A percentile compares a stretch with the other conserved stretches of the same genome.
Evolutionary conservation across 352 stramenopile genomes (phyloP).

Genomic region (Phytophthora colocasiae): DNA sequence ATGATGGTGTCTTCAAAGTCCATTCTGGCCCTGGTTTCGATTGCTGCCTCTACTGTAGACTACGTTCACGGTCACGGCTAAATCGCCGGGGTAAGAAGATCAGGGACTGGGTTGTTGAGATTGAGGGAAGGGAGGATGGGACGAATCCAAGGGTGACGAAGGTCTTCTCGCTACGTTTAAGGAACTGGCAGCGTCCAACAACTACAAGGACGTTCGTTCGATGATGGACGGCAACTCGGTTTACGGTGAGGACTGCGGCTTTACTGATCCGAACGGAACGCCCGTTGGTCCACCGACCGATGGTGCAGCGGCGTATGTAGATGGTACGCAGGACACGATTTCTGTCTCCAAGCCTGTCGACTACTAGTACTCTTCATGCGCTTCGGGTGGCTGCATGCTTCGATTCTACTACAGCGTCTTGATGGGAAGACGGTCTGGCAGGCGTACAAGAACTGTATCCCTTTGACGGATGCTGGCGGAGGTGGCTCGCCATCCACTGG

Average conservation of each 20-base stretch:
- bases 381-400: conserved; percentile 34
- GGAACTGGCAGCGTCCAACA: conserved; percentile 26
- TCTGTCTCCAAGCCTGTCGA: conserved; percentile 41
- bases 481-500: background rate
- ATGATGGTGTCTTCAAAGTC: conserved; percentile 28
- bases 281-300: conserved; percentile 28
- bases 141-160: conserved; percentile 24
- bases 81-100: conserved; percentile 16
- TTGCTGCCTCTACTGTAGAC: conserved; percentile 24
- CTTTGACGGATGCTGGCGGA: conserved; percentile 19
- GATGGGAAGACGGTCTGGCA: conserved; percentile 37
- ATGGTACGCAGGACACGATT: conserved; percentile 29
- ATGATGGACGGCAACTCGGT: conserved; percentile 35
- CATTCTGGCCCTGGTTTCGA: conserved; percentile 21
- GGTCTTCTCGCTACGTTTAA: conserved; percentile 31
- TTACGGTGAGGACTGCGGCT: conserved; percentile 38
- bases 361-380: conserved; percentile 45
- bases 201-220: conserved; percentile 35
- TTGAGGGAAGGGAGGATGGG: conserved; percentile 37
- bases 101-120: conserved; percentile 40
- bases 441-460: conserved; percentile 49
- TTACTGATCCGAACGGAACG: conserved; percentile 30
- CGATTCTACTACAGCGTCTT: conserved; percentile 38
- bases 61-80: conserved; percentile 25
- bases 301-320: conserved; percentile 30